Conservation (phyloP, 73 alveolate genomes). For the Paramecium octaurelia region DNA sequence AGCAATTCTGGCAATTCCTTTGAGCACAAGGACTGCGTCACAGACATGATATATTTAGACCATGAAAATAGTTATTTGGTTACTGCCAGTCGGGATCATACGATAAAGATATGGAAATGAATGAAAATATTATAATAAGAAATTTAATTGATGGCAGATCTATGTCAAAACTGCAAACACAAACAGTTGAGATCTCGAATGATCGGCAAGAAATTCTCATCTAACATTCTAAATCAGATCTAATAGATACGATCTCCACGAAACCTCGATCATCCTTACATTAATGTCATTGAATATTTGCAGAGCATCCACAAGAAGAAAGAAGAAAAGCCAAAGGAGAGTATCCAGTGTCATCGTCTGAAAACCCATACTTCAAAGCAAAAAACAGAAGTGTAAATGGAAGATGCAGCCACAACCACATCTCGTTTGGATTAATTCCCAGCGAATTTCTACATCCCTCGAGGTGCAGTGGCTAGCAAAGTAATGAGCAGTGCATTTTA, state of each 20-base stretch:
- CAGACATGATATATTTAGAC: constrained; percentile 27
- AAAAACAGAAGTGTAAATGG: not conserved
- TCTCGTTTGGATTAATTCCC: not conserved
- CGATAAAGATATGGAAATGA: constrained; percentile 48
- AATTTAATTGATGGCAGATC: not conserved
- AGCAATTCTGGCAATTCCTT: not conserved
- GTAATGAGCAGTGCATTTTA: constrained; percentile 18
- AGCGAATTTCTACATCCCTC: not conserved
- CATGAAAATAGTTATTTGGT: not conserved
- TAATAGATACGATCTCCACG: not conserved
- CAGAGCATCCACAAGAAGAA: not conserved
- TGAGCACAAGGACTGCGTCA: constrained; percentile 15
- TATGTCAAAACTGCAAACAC: not conserved
- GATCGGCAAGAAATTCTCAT: not conserved
- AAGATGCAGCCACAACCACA: not conserved
- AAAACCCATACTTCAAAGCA: not conserved
- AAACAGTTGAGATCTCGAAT: not conserved
- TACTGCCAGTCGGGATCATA: constrained; percentile 31
- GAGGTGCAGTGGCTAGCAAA: not conserved
- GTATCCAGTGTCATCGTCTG: not conserved
- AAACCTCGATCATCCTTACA: not conserved
- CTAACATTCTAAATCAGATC: not conserved
- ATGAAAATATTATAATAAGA: not conserved
- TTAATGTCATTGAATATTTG: not conserved
- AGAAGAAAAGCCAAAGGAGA: not conserved